Evolutionary conservation across 805 yeast genomes (phyloP).

Genomic region (Sungouiella thailandica): DNA sequence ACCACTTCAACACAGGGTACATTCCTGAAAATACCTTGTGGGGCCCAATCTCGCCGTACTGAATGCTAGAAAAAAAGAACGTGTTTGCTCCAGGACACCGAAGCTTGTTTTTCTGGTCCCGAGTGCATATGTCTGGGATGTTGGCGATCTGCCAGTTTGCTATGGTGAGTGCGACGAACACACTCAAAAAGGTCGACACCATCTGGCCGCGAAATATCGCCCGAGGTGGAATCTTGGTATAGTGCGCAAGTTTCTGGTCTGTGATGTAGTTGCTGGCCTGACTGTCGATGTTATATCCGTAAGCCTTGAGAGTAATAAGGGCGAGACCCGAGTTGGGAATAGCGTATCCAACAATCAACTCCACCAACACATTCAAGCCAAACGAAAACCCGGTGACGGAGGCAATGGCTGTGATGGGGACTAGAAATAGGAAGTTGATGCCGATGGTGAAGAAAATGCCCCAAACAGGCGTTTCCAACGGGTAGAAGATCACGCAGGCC

Average conservation of each 20-base stretch:
- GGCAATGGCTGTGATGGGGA: slow-evolving; percentile 58
- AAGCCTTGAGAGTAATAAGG: slow-evolving; percentile 50
- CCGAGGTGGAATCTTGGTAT: slow-evolving; percentile 22
- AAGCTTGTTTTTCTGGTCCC: slow-evolving; percentile 30
- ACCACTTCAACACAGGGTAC: slow-evolving; percentile 52
- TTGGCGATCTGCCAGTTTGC: slow-evolving; percentile 38
- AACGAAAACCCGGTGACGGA: slow-evolving; percentile 59
- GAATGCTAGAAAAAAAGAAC: slow-evolving; percentile 46
- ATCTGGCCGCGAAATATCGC: slow-evolving; percentile 35
- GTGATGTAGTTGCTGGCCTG: slow-evolving; percentile 55
- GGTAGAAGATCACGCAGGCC: slow-evolving; percentile 41
- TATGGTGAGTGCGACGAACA: slow-evolving; percentile 28
- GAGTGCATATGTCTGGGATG: slow-evolving; percentile 32
- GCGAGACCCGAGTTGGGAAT: slow-evolving; percentile 63
- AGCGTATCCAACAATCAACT: slow-evolving; percentile 60
- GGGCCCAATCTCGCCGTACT: slow-evolving; percentile 58
- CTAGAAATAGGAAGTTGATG: slow-evolving; percentile 49
- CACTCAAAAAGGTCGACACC: slow-evolving; percentile 31
- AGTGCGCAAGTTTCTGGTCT: slow-evolving; percentile 25
- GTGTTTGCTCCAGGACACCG: slow-evolving; percentile 45
- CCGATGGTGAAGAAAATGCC: slow-evolving; percentile 53
- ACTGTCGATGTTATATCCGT: slow-evolving; percentile 54
- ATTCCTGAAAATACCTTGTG: slow-evolving; percentile 51
- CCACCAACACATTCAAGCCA: slow-evolving; percentile 59
- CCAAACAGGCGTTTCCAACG: slow-evolving; percentile 59